phyloP scores from a whole-genome alignment of 2,329 filamentous ascomycete species.

The Xylaria sp. region DNA sequence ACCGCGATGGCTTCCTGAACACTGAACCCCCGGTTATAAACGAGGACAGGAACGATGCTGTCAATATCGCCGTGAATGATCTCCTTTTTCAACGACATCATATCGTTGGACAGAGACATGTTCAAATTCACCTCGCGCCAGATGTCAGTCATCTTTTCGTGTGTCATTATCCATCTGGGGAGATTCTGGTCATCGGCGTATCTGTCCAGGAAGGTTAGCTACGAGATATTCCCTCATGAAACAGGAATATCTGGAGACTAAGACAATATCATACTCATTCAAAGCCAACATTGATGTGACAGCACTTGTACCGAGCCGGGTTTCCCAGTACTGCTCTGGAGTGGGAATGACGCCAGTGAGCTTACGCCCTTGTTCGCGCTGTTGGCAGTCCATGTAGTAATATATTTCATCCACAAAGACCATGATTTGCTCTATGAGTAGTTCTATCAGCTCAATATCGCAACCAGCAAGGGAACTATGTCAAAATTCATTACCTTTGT shows the following conservation, averaged over 20 bases:
- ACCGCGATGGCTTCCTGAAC: conserved; percentile 6
- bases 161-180: not conserved
- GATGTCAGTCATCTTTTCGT: conserved; percentile 3
- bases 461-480: not conserved
- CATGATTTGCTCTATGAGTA: not conserved
- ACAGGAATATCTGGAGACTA: not conserved
- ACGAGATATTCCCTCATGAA: not conserved
- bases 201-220: not conserved
- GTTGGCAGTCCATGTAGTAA: conserved; percentile 4
- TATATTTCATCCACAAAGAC: conserved; percentile 4
- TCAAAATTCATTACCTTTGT: not conserved
- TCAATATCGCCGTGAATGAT: conserved; percentile 2
- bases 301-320: not conserved
- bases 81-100: conserved; percentile 5
- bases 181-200: not conserved
- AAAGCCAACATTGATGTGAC: not conserved
- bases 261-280: not conserved
- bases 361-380: conserved; percentile 1
- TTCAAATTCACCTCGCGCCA: conserved; percentile 4
- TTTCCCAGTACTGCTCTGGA: conserved; percentile 1
- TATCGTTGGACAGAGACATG: conserved; percentile 4
- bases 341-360: conserved; percentile 3
- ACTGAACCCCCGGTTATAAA: not conserved
- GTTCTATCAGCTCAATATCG: not conserved
- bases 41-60: not conserved